Conservation (phyloP, 2,329 filamentous ascomycete species). For the Colletotrichum falcatum region DNA sequence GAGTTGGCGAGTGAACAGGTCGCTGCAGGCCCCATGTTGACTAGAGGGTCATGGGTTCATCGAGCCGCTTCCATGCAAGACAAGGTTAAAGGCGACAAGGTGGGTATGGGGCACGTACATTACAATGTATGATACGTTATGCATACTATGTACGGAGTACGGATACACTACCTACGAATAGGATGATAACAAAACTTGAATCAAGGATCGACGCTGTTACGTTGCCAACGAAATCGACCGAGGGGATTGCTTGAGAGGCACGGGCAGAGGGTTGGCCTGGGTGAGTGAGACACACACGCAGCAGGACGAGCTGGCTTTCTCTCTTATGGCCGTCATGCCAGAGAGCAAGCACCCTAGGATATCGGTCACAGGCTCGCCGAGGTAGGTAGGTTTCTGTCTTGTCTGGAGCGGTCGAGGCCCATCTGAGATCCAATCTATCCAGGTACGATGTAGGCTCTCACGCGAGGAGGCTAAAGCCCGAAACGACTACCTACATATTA, state of each 20-base stretch:
- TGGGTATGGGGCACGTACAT: not conserved
- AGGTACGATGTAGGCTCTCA: not conserved
- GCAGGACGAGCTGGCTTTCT: not conserved
- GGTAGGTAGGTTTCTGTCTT: too few species aligned
- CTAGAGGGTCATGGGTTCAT: not conserved
- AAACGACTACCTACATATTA: slow-evolving; percentile 11
- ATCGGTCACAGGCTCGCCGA: slow-evolving; percentile 9
- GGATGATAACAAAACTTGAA: not conserved
- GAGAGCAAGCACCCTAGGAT: not conserved
- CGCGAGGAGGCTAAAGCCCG: not conserved
- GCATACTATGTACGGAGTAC: too few species aligned
- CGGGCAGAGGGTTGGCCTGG: not conserved
- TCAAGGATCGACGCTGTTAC: slow-evolving; percentile 11
- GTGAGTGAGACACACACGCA: slow-evolving; percentile 3
- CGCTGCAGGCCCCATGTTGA: not conserved
- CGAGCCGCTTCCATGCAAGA: not conserved
- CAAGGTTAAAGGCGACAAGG: not conserved
- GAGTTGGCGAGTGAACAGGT: slow-evolving; percentile 16
- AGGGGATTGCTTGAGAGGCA: not conserved
- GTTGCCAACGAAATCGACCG: not conserved
- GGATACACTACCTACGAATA: too few species aligned
- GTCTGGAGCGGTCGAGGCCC: not conserved
- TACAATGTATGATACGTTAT: too few species aligned
- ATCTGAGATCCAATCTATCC: slow-evolving; percentile 27
- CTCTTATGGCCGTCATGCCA: not conserved